Conservation (phyloP, 768 basidiomycete genomes). For the Trametes gibbosa region DNA sequence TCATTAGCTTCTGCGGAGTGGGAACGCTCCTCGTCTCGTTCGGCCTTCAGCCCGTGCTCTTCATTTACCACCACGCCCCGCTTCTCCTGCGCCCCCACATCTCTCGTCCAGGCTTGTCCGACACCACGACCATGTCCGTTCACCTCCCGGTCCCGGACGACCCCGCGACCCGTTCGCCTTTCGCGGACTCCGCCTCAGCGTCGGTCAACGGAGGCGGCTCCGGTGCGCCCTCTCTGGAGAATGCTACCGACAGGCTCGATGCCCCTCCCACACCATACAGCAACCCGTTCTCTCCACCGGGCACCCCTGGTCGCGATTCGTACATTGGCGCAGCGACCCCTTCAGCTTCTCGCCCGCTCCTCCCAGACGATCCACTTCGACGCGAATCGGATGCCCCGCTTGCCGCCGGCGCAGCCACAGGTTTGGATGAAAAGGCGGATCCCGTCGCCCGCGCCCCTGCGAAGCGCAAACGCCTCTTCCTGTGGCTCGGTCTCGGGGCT, state of each 20-base stretch:
- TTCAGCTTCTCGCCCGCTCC: slow-evolving; percentile 16
- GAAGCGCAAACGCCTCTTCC: slow-evolving; percentile 9
- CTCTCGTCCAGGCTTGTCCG: slow-evolving; percentile 10
- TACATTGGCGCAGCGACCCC: slow-evolving; percentile 12
- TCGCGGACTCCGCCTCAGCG: not conserved
- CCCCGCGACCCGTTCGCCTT: slow-evolving; percentile 3
- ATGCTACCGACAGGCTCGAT: not conserved
- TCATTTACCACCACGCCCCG: not conserved
- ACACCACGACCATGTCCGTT: slow-evolving; percentile 10
- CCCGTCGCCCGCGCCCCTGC: not conserved
- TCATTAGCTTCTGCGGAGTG: slow-evolving; percentile 18
- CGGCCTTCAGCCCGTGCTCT: not conserved
- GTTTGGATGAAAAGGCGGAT: not conserved
- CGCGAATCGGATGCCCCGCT: slow-evolving; percentile 6
- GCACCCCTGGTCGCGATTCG: slow-evolving; percentile 21
- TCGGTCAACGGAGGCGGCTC: not conserved
- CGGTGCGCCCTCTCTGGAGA: not conserved
- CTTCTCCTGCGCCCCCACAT: slow-evolving; percentile 4
- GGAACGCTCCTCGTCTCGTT: slow-evolving; percentile 1
- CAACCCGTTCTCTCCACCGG: slow-evolving; percentile 17
- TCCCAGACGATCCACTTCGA: slow-evolving; percentile 7
- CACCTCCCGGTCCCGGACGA: slow-evolving; percentile 3
- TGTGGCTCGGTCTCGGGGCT: slow-evolving; percentile 8
- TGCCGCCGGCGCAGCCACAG: not conserved
- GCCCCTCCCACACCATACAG: not conserved